Base-by-base conservation (phyloP, 768 basidiomycete species). In the Jaapia argillacea region DNA sequence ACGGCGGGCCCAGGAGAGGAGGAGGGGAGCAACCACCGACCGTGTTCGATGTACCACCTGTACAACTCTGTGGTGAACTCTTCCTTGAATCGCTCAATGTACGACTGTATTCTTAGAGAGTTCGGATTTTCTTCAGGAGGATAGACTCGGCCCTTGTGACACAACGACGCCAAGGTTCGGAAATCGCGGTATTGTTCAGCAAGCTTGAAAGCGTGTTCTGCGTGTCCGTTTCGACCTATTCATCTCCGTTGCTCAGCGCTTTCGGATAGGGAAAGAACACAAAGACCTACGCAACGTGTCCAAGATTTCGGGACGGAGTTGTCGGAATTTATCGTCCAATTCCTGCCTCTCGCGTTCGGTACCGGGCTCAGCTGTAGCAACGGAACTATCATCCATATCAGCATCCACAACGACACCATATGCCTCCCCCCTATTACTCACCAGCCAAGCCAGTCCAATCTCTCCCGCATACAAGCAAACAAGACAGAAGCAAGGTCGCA, bases 161-260 rank as follows among this genome's bases (percentile, higher is more conserved):
- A 89, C 5, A 98, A 73, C 12, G 83, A 75, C 24, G 85, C 89
- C n/a, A 98, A 73, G 27, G 77, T 84, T 16, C 73, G 67, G 64
- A 88, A 96, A 61, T 97, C 94, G 23, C 72, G 74, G 58, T 93
- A 91, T 45, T 81, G 70, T 52, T 94, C 90, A 2, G 92, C 92
- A 4, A 97, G 74, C 10, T 69, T 63, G 58, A 88, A 93, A 0
- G 92, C 93, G 38, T 79, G 66, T 21, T 72, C 64, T 13, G 76
- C 71, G 50, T 82, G 72, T 2, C 79, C 85, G 43, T 75, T 75
- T 20, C 69, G 65, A 6, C 87, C 89, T 92, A 47, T 3, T 21
- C 13, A 48, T 40, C 7, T 41, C 20, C 26, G 22, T 20, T 6
- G 13, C 36, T 26, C 10, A 44, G 22, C 14, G 23, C 26, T 24